Evolutionary conservation across 139 green algal genomes (phyloP).

Genomic region (Chlorella sp.): DNA sequence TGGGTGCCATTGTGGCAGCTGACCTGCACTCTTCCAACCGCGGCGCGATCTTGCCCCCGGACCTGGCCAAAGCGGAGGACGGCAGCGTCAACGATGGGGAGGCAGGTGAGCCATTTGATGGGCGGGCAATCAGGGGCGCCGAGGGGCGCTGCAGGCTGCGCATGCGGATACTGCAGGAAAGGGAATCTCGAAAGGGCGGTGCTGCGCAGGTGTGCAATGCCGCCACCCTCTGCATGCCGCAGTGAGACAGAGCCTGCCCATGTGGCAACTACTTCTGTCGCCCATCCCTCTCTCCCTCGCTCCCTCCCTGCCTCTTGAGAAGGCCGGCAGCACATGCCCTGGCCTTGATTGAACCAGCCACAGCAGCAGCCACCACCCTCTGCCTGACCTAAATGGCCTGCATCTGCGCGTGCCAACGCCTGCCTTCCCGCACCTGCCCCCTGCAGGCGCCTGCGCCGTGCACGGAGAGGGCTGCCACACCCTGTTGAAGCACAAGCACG

Average conservation of each 20-base stretch:
- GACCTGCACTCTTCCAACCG: neutral
- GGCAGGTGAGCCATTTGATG: neutral
- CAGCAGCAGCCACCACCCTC: neutral
- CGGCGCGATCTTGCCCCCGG: neutral
- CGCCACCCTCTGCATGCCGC: no score
- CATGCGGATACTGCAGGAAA: neutral
- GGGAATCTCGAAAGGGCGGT: no score
- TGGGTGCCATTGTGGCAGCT: neutral
- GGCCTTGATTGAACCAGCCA: neutral
- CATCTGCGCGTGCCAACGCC: neutral
- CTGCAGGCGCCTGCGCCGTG: conserved; percentile 18
- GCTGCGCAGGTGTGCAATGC: no score
- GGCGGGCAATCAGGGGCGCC: neutral
- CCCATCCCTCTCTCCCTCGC: no score
- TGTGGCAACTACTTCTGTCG: no score
- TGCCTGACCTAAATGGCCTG: neutral
- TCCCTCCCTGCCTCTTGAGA: neutral
- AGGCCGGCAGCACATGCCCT: no score
- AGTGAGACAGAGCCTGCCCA: no score
- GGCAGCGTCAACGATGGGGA: neutral
- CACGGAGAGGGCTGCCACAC: conserved; percentile 14
- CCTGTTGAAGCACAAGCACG: neutral
- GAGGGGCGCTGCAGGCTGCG: neutral
- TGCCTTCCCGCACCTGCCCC: neutral
- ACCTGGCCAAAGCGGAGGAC: neutral